A percentile compares a stretch with the other conserved stretches of the same genome.
These are phyloP conservation scores for Lodderomyces metapsilosis DNA, from an alignment of 1,139 yeast species.

Conservation along the genomic window DNA sequence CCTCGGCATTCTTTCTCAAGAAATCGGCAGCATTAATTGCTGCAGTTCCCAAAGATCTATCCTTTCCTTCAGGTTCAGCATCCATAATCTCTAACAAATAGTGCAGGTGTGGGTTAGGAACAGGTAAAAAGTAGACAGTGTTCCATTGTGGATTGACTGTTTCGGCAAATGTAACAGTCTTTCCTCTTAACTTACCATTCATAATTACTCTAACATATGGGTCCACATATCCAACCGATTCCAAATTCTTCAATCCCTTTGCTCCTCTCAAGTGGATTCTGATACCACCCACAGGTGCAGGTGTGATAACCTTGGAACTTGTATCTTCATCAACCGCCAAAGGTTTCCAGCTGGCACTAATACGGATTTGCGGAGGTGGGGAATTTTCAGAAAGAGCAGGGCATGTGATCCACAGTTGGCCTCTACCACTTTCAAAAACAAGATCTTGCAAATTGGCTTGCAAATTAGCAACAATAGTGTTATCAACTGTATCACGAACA, in stretches of 20 bases:
- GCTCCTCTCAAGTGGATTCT: slow-evolving; percentile 60
- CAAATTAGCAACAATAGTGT: slow-evolving; percentile 51
- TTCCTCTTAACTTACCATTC: slow-evolving; percentile 57
- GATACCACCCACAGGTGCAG: slow-evolving; percentile 65
- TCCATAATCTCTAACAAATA: slow-evolving; percentile 61
- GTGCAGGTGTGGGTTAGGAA: slow-evolving; percentile 60
- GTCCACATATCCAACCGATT: slow-evolving; percentile 67
- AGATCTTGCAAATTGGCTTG: slow-evolving; percentile 55
- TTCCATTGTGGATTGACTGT: slow-evolving; percentile 57
- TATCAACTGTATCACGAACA: slow-evolving; percentile 55
- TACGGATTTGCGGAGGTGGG: slow-evolving; percentile 48
- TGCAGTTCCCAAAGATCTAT: slow-evolving; percentile 61
- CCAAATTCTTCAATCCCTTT: slow-evolving; percentile 55
- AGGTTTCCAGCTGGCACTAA: slow-evolving; percentile 72
- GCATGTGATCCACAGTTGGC: slow-evolving; percentile 50
- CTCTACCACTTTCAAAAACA: slow-evolving; percentile 51
- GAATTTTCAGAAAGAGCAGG: slow-evolving; percentile 31
- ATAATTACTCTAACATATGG: slow-evolving; percentile 63
- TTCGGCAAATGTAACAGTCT: slow-evolving; percentile 55
- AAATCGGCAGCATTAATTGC: slow-evolving; percentile 51
- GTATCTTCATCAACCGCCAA: slow-evolving; percentile 52
- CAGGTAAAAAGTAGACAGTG: slow-evolving; percentile 59
- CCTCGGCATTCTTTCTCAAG: slow-evolving; percentile 46
- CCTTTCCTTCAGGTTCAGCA: slow-evolving; percentile 61
- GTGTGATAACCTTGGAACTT: slow-evolving; percentile 40